Evolutionary conservation across 1,284 basidiomycete genomes (phyloP), one percentile per base, ranked within the genome.

Genomic region (Caloboletus inedulis): DNA sequence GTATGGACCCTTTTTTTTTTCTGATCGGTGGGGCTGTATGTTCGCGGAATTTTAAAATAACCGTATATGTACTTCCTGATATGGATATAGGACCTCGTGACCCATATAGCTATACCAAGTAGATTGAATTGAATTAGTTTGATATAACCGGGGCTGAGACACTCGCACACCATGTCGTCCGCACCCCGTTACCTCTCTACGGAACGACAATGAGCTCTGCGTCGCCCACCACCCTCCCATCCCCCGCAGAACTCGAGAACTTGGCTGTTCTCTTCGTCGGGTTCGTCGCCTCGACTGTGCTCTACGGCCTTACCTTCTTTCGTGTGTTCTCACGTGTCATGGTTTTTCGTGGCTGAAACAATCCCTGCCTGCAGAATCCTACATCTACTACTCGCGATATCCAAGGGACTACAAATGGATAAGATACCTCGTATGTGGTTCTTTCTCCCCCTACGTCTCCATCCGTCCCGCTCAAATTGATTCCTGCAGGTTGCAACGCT

Each of bases 301-400:
- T 74, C 29, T 75, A 76, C 46, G 74, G 73, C 12, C 62, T 75
- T 46, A 74, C 73, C 14, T 75, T 76, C 61, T 75, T 75, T 62
- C 74, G 74, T 74, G 51, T 19, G 74, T 67, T 18, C 25, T 30
- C 6, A n/a, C 25, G 13, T 3, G 7, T 7, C 21, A 8, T 35
- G 16, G 12, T 27, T 27, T 43, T 46, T 1, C 18, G n/a, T 18
- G 14, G 12, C n/a, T 39, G 18, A 42, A 23, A 30, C 12, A 9
- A 35, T 29, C 16, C 10, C 3, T 23, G 3, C 3, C 12, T 27
- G n/a, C 58, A 75, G 73, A 75, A 57, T 63, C 65, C 5, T 76
- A 75, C 57, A 62, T 75, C 13, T 76, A 74, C 57, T 73, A 64
- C 51, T 65, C 72, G 18, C 66, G 69, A 16, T 75, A 67, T 43